Evolutionary conservation across 768 basidiomycete genomes (phyloP).

Genomic region (Cyclocybe cylindracea): DNA sequence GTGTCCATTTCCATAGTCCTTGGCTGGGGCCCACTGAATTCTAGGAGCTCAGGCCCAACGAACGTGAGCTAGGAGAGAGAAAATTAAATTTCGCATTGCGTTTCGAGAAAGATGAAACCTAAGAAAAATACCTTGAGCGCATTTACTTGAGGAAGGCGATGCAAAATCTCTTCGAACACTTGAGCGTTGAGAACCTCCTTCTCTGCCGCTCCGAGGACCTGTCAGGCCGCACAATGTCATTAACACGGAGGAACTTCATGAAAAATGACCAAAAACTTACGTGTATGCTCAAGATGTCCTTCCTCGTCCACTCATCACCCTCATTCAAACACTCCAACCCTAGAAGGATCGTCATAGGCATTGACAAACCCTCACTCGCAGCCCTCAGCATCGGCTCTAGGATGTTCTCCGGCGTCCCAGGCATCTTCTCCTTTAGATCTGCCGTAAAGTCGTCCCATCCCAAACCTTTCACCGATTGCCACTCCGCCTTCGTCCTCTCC

Average conservation of each 20-base stretch:
- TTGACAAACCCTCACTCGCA: constrained; percentile 27
- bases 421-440: constrained; percentile 11
- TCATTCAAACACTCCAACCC: constrained; percentile 29
- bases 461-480: constrained; percentile 24
- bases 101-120: neutral
- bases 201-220: constrained; percentile 29
- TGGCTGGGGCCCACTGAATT: no score
- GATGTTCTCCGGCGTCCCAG: constrained; percentile 13
- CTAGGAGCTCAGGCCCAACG: no score
- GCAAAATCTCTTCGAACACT: constrained; percentile 37
- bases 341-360: constrained; percentile 35
- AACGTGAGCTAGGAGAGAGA: no score
- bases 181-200: constrained; percentile 18
- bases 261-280: constrained; percentile 10
- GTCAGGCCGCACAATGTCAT: neutral
- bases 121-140: constrained; percentile 22
- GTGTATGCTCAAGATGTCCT: constrained; percentile 29
- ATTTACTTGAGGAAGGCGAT: constrained; percentile 31
- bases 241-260: no score
- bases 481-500: constrained; percentile 21
- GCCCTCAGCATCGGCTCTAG: constrained; percentile 27
- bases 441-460: constrained; percentile 27
- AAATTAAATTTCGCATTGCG: constrained; percentile 7
- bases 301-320: constrained; percentile 28
- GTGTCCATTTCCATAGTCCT: constrained; percentile 24